These are phyloP conservation scores for Fusarium sublunatum DNA, from an alignment of 2,329 filamentous ascomycete genomes.

Conservation along the genomic window DNA sequence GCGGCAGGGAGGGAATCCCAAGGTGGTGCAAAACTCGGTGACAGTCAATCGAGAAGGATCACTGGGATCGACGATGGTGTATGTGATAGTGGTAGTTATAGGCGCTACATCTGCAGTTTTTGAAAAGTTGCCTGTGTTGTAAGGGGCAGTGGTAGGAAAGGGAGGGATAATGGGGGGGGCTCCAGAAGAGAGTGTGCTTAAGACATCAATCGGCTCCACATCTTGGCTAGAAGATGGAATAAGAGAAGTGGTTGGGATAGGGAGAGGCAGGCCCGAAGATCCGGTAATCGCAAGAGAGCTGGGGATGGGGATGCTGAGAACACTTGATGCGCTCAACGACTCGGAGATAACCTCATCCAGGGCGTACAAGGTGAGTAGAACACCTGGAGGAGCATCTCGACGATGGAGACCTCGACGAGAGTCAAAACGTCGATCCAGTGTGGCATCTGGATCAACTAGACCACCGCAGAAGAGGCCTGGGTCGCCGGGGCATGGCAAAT, in stretches of 20 bases:
- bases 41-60: slow-evolving; percentile 15
- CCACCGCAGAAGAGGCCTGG: slow-evolving; percentile 30
- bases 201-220: neutral
- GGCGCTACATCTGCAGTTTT: neutral
- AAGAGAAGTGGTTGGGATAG: neutral
- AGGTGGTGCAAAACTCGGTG: slow-evolving; percentile 17
- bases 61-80: slow-evolving; percentile 22
- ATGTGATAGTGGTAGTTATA: slow-evolving; percentile 16
- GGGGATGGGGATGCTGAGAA: neutral
- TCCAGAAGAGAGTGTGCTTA: neutral
- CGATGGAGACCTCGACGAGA: neutral
- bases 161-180: neutral
- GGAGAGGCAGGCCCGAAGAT: neutral
- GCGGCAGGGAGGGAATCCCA: slow-evolving; percentile 16
- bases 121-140: neutral
- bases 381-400: slow-evolving; percentile 19
- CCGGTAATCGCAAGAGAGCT: neutral
- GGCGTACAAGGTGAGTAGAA: slow-evolving; percentile 28
- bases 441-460: neutral
- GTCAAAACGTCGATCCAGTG: neutral
- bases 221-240: neutral
- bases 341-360: neutral
- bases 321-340: neutral
- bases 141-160: neutral
- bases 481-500: slow-evolving; percentile 31